phyloP scores from a whole-genome alignment of 331 rosid genomes.

The Erythrophleum ivorense region DNA sequence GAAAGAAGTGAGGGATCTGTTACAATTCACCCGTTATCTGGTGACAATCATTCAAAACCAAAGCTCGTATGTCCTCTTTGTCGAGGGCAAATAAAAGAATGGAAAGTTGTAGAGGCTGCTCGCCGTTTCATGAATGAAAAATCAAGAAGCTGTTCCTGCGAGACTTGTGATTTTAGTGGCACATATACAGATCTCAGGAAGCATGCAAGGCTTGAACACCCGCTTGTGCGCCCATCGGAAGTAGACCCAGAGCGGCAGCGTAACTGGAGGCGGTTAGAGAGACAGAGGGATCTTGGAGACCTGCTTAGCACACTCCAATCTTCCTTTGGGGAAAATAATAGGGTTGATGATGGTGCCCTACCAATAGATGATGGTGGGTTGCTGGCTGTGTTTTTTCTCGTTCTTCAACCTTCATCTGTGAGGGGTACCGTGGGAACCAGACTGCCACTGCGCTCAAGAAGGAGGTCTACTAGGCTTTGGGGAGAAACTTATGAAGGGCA shows the following conservation, averaged over 20 bases:
- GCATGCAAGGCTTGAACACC: conserved; percentile 96
- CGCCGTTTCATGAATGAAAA: conserved; percentile 93
- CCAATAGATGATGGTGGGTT: conserved; percentile 84
- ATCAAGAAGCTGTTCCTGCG: conserved; percentile 88
- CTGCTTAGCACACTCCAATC: conserved; percentile 89
- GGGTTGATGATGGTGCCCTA: conserved; percentile 70
- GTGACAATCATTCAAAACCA: conserved; percentile 62
- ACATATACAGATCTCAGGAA: conserved; percentile 86
- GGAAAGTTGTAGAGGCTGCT: conserved; percentile 85
- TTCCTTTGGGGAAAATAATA: conserved; percentile 77
- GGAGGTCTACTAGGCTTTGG: conserved; percentile 82
- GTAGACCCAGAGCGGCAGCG: conserved; percentile 94
- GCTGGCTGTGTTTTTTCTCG: conserved; percentile 87
- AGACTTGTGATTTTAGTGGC: conserved; percentile 81
- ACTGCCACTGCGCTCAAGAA: conserved; percentile 72
- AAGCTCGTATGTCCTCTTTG: conserved; percentile 92
- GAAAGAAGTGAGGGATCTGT: conserved; percentile 59
- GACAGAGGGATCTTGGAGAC: conserved; percentile 96
- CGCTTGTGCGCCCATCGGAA: conserved; percentile 81
- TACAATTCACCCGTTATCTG: conserved; percentile 53
- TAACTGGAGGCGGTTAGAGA: conserved; percentile 89
- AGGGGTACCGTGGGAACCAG: conserved; percentile 71
- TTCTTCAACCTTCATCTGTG: conserved; percentile 82
- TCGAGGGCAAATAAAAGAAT: conserved; percentile 84
- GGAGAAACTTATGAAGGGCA: conserved; percentile 84